Evolutionary conservation across 768 basidiomycete genomes (phyloP).

Genomic region (Lactifluus subvellereus): DNA sequence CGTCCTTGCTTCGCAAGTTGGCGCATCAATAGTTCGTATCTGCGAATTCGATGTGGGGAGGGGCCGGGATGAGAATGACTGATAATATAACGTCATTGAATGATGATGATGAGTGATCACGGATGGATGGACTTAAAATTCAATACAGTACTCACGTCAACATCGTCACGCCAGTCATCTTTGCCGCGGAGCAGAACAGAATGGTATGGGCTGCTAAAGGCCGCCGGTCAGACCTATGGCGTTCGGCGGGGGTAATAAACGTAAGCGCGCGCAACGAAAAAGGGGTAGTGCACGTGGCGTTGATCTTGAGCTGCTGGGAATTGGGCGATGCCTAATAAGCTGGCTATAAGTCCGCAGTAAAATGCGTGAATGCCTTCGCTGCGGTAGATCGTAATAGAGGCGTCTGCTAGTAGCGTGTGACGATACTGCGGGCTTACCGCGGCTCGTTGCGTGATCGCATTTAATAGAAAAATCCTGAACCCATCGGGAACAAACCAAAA

Average conservation of each 20-base stretch:
- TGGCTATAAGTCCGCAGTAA: slow-evolving; percentile 92
- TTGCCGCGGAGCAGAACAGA: slow-evolving; percentile 87
- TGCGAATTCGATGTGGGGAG: slow-evolving; percentile 12
- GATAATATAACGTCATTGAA: no score
- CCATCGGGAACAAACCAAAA: not conserved
- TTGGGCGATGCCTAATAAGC: slow-evolving; percentile 84
- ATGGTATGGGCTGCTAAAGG: slow-evolving; percentile 58
- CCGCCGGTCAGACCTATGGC: slow-evolving; percentile 25
- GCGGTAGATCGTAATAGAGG: slow-evolving; percentile 83
- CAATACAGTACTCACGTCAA: slow-evolving; percentile 57
- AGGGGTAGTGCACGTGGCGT: slow-evolving; percentile 31
- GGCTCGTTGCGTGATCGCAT: slow-evolving; percentile 76
- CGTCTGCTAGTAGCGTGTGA: slow-evolving; percentile 71
- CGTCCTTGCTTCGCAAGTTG: slow-evolving; percentile 19
- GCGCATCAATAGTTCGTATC: slow-evolving; percentile 42
- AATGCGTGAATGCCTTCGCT: slow-evolving; percentile 84
- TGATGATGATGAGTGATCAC: not conserved
- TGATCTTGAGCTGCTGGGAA: slow-evolving; percentile 82
- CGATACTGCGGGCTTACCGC: slow-evolving; percentile 47
- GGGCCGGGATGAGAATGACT: no score
- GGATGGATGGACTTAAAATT: no score
- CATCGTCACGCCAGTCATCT: slow-evolving; percentile 97
- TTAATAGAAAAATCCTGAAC: slow-evolving; percentile 35
- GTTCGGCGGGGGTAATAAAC: slow-evolving; percentile 3
- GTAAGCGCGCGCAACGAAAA: not conserved